phyloP scores from a whole-genome alignment of 257 asterid species.

The Ehretia macrophylla region DNA sequence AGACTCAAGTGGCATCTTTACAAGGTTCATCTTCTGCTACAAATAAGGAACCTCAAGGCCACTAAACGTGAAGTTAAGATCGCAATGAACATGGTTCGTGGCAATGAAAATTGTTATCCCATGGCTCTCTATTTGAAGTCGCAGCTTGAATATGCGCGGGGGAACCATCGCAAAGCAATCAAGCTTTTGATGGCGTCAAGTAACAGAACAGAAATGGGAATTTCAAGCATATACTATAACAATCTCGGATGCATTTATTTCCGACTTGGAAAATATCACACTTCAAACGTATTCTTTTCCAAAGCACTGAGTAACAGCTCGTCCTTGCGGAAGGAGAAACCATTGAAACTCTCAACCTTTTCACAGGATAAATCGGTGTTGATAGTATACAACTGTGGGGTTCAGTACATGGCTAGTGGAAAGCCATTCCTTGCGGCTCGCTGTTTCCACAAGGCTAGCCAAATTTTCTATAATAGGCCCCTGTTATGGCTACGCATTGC shows the following conservation, averaged over 20 bases:
- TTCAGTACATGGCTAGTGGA: constrained; percentile 72
- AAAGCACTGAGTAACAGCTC: constrained; percentile 61
- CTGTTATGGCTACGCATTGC: constrained; percentile 82
- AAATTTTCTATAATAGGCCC: constrained; percentile 54
- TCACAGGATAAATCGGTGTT: constrained; percentile 66
- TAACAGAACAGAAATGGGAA: constrained; percentile 49
- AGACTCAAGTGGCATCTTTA: constrained; percentile 72
- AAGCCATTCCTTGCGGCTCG: constrained; percentile 72
- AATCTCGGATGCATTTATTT: constrained; percentile 84
- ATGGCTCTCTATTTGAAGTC: constrained; percentile 82
- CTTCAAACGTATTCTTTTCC: constrained; percentile 64
- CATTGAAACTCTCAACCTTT: constrained; percentile 48
- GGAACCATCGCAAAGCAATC: constrained; percentile 74
- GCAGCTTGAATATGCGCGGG: constrained; percentile 87
- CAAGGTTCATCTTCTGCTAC: constrained; percentile 74
- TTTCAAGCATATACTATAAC: constrained; percentile 72
- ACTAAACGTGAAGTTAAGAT: constrained; percentile 91
- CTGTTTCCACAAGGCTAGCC: constrained; percentile 64
- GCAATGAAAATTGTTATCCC: constrained; percentile 49
- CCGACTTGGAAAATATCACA: constrained; percentile 68
- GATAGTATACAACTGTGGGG: constrained; percentile 72
- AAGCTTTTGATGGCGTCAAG: constrained; percentile 76
- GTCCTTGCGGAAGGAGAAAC: constrained; percentile 51
- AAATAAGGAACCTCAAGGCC: constrained; percentile 72
- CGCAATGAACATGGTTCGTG: constrained; percentile 86